A percentile compares a stretch with the other conserved stretches of the same genome.
These are phyloP conservation scores for Discostella pseudostelligera DNA, from an alignment of 108 stramenopile genomes.

Conservation along the genomic window DNA sequence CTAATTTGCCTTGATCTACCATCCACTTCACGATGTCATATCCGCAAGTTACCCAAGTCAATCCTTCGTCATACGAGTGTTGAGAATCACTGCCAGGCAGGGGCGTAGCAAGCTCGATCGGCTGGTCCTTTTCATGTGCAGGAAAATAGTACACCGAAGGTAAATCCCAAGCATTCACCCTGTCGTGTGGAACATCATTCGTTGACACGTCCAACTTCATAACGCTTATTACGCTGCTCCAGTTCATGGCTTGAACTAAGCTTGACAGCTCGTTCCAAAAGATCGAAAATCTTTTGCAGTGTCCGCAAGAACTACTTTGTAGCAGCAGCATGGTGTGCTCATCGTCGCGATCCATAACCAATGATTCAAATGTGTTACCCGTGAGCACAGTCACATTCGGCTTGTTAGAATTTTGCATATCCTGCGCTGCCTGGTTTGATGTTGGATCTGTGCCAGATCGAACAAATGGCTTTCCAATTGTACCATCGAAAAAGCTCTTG, in stretches of 20 bases:
- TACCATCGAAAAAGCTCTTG: slow-evolving; percentile 36
- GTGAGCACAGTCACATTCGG: slow-evolving; percentile 46
- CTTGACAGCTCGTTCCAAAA: slow-evolving; percentile 63
- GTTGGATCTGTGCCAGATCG: slow-evolving; percentile 17
- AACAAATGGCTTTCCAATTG: slow-evolving; percentile 29
- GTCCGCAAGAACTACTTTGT: slow-evolving; percentile 67
- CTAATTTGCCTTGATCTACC: slow-evolving; percentile 37
- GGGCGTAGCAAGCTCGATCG: slow-evolving; percentile 30
- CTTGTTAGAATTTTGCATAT: not conserved
- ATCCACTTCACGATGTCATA: slow-evolving; percentile 41
- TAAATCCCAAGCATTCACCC: slow-evolving; percentile 40
- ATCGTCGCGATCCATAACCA: slow-evolving; percentile 42
- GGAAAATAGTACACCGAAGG: slow-evolving; percentile 60
- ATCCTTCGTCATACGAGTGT: slow-evolving; percentile 34
- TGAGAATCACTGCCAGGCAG: slow-evolving; percentile 20
- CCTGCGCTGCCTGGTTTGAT: not conserved
- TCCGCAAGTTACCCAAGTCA: slow-evolving; percentile 40
- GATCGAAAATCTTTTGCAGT: slow-evolving; percentile 74
- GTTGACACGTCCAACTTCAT: slow-evolving; percentile 59
- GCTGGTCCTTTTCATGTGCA: slow-evolving; percentile 38
- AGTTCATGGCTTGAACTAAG: slow-evolving; percentile 52
- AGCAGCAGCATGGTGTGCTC: slow-evolving; percentile 59
- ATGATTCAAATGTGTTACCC: slow-evolving; percentile 42
- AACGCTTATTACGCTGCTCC: slow-evolving; percentile 51
- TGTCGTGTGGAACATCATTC: slow-evolving; percentile 48